Percentiles rank a stretch among this genome's conserved stretches.
Evolutionary conservation across 1,284 basidiomycete species (phyloP).

Genomic region (Tremellales sp.): DNA sequence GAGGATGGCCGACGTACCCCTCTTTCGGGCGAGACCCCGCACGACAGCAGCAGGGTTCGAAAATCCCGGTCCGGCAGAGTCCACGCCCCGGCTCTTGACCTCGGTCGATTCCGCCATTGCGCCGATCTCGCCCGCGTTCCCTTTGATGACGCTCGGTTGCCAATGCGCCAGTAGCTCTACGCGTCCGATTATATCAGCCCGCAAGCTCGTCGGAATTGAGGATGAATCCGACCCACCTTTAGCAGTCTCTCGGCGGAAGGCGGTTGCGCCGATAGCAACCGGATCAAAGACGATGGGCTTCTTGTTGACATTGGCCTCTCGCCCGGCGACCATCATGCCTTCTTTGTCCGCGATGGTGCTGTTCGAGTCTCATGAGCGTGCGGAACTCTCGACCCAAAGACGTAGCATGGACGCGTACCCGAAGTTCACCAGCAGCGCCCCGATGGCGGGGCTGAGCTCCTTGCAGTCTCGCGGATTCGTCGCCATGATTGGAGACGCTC

Average conservation of each 20-base stretch:
- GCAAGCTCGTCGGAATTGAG: not conserved
- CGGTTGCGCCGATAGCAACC: slow-evolving; percentile 84
- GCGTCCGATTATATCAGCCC: slow-evolving; percentile 1
- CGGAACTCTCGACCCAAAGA: not conserved
- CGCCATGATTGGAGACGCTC: slow-evolving; percentile 92
- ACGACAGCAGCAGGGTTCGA: slow-evolving; percentile 70
- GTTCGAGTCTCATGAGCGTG: not conserved
- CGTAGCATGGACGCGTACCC: slow-evolving; percentile 50
- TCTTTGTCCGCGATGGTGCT: slow-evolving; percentile 64
- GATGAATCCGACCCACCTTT: slow-evolving; percentile 37
- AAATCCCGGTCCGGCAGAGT: slow-evolving; percentile 74
- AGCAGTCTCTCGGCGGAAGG: slow-evolving; percentile 60
- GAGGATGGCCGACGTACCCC: slow-evolving; percentile 64
- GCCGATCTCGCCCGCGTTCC: slow-evolving; percentile 88
- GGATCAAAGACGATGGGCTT: slow-evolving; percentile 91
- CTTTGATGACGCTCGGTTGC: slow-evolving; percentile 91
- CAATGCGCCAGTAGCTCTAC: slow-evolving; percentile 73
- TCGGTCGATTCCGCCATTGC: slow-evolving; percentile 70
- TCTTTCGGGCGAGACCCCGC: slow-evolving; percentile 63
- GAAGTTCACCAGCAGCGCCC: slow-evolving; percentile 80
- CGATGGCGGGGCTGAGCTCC: slow-evolving; percentile 66
- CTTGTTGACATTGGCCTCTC: slow-evolving; percentile 63
- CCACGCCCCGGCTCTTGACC: slow-evolving; percentile 78
- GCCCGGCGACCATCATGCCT: slow-evolving; percentile 74
- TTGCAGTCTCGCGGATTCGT: slow-evolving; percentile 75